Percentiles rank a stretch among this genome's conserved stretches.
Evolutionary conservation across 495 filamentous ascomycete species (phyloP).

Genomic region (Penicillium cataractarum): DNA sequence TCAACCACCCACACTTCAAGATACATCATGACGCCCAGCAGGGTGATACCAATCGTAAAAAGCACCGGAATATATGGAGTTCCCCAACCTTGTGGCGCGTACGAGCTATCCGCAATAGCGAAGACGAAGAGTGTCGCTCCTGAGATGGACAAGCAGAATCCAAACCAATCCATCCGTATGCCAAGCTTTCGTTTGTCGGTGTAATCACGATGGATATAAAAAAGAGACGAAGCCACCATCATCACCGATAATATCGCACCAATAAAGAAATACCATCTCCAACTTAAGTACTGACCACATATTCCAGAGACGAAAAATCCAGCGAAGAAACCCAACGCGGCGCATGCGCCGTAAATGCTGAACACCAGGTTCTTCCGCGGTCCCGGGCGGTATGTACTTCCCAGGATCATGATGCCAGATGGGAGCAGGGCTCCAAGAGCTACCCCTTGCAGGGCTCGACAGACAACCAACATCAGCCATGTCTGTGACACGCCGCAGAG

Average conservation of each 20-base stretch:
- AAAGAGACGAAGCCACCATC: constrained; percentile 55
- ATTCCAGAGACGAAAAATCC: constrained; percentile 83
- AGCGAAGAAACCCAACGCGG: constrained; percentile 77
- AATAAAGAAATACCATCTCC: constrained; percentile 84
- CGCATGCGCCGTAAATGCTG: constrained; percentile 76
- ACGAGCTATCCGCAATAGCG: constrained; percentile 74
- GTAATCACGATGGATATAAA: constrained; percentile 69
- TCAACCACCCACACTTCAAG: constrained; percentile 76
- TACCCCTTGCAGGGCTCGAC: constrained; percentile 78
- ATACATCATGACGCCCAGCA: constrained; percentile 64
- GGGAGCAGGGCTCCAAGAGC: constrained; percentile 80
- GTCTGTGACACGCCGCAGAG: constrained; percentile 72
- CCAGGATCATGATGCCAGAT: constrained; percentile 76
- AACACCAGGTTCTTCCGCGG: constrained; percentile 87
- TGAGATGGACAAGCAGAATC: constrained; percentile 62
- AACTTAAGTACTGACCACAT: constrained; percentile 62
- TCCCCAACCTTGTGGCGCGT: constrained; percentile 71
- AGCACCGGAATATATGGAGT: constrained; percentile 61
- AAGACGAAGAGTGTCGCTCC: constrained; percentile 75
- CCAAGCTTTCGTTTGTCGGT: constrained; percentile 47
- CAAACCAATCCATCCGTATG: constrained; percentile 73
- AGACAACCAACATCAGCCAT: constrained; percentile 73
- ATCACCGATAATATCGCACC: constrained; percentile 60
- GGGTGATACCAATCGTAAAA: constrained; percentile 59
- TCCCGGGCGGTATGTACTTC: constrained; percentile 79